A percentile compares a stretch with the other conserved stretches of the same genome.
Conservation (phyloP, 2,329 filamentous ascomycete species). For the Colletotrichum cereale region DNA sequence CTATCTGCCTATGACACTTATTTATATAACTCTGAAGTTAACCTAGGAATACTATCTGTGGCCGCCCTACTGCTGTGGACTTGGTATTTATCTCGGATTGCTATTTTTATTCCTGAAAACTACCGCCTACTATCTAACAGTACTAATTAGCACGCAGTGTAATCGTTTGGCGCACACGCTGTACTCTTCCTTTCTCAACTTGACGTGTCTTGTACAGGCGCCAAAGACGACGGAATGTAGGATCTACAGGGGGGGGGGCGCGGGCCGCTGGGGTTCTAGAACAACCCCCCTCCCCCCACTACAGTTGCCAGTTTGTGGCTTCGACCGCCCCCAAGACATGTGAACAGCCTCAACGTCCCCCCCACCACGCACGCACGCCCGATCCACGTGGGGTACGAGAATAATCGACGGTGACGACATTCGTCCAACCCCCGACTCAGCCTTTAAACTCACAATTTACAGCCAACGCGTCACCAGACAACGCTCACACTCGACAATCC, state of each 20-base stretch:
- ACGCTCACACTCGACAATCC: conserved; percentile 4
- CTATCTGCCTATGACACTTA: too few species aligned
- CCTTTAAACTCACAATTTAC: not conserved
- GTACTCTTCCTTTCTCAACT: too few species aligned
- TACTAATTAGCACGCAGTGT: conserved; percentile 71
- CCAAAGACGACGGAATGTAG: not conserved
- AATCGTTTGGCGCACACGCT: conserved; percentile 73
- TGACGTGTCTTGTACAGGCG: too few species aligned
- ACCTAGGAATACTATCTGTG: too few species aligned
- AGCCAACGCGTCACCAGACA: not conserved
- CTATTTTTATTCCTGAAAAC: too few species aligned
- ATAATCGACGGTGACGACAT: conserved; percentile 33
- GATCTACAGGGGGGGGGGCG: too few species aligned
- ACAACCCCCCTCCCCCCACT: not conserved
- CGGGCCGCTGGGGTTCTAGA: not conserved
- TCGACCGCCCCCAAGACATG: conserved; percentile 19
- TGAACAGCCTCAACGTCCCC: conserved; percentile 34
- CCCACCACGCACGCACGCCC: not conserved
- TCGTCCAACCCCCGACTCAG: not conserved
- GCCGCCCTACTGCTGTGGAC: too few species aligned
- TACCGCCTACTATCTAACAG: too few species aligned
- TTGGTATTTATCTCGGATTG: too few species aligned
- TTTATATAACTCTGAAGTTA: too few species aligned
- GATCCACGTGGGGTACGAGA: conserved; percentile 29
- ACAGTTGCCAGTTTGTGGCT: not conserved